Conservation (phyloP, 2,329 filamentous ascomycete genomes). For the Zarea fungicola region DNA sequence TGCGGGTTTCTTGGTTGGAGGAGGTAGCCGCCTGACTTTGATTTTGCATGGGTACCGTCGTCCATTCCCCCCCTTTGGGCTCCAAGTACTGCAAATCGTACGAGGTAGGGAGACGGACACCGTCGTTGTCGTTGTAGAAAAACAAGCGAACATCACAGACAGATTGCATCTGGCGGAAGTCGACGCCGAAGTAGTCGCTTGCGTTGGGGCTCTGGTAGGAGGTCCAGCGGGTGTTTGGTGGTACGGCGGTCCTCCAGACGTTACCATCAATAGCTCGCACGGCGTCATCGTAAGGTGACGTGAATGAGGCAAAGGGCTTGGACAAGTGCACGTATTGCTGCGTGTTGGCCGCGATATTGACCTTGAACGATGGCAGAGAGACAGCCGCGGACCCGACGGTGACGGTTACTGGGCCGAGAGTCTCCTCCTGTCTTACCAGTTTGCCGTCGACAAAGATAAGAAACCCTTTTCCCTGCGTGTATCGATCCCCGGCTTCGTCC, state of each 20-base stretch:
- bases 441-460: conserved; percentile 32
- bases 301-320: conserved; percentile 27
- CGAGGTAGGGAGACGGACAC: conserved; percentile 19
- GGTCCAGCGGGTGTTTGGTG: conserved; percentile 34
- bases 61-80: conserved; percentile 2
- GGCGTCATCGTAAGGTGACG: conserved; percentile 26
- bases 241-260: conserved; percentile 33
- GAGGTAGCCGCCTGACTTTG: background rate
- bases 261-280: conserved; percentile 38
- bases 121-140: conserved; percentile 28
- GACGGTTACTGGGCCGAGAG: conserved; percentile 16
- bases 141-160: conserved; percentile 29
- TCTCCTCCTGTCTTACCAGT: conserved; percentile 13
- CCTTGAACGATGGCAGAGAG: background rate
- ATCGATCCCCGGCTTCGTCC: conserved; percentile 33
- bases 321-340: conserved; percentile 27
- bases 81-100: conserved; percentile 17
- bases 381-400: conserved; percentile 17
- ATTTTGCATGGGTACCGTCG: background rate
- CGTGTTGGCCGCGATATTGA: conserved; percentile 39
- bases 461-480: conserved; percentile 30
- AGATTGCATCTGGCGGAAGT: conserved; percentile 20
- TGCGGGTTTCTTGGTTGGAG: conserved; percentile 25
- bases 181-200: conserved; percentile 23
- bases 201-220: conserved; percentile 28